Conservation (phyloP, 1,284 basidiomycete species). For the Amylostereum chailletii region DNA sequence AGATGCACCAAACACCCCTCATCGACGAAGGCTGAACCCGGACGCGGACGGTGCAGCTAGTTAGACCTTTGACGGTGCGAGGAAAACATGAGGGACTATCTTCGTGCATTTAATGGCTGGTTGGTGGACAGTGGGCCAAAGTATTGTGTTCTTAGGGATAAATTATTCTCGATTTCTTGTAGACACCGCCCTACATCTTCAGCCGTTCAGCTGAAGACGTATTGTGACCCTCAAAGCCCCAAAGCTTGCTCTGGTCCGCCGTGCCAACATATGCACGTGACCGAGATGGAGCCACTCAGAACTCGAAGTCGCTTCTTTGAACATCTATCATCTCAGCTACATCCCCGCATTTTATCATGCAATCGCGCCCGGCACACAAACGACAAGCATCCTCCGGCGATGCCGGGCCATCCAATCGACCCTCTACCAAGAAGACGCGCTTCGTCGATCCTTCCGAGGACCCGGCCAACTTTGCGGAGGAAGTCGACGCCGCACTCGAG, state of each 20-base stretch:
- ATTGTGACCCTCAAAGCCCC: no score
- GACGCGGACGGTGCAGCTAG: no score
- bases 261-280: no score
- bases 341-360: conserved; percentile 27
- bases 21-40: conserved; percentile 7
- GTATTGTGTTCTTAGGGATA: no score
- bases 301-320: background rate
- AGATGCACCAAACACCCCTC: conserved; percentile 10
- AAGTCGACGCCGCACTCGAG: conserved; percentile 68
- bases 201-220: no score
- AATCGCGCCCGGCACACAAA: conserved; percentile 42
- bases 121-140: no score
- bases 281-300: no score
- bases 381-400: conserved; percentile 40
- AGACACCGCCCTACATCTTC: no score
- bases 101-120: no score
- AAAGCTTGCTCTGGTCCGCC: no score
- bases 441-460: conserved; percentile 74
- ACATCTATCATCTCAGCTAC: background rate
- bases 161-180: no score
- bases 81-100: background rate
- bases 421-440: conserved; percentile 63
- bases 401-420: conserved; percentile 24
- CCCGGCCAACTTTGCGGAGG: conserved; percentile 62
- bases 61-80: no score